phyloP scores from a whole-genome alignment of 2,329 filamentous ascomycete species.

The Cercospora sojina region DNA sequence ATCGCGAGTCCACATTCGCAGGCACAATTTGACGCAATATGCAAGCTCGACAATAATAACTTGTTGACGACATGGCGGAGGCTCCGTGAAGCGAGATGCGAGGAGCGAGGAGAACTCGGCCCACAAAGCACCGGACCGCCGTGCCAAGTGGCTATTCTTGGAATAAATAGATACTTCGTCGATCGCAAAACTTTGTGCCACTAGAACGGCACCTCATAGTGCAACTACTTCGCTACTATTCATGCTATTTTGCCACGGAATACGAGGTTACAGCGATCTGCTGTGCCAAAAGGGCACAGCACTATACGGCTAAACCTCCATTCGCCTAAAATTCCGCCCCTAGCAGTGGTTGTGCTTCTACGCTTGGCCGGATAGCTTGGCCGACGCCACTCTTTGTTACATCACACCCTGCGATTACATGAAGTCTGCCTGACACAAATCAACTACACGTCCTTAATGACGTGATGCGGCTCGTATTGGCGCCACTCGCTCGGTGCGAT shows the following conservation, averaged over 20 bases:
- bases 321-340: background rate
- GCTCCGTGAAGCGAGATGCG: background rate
- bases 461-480: background rate
- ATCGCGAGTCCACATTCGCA: background rate
- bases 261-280: constrained; percentile 7
- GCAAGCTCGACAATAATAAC: background rate
- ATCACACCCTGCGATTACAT: constrained; percentile 8
- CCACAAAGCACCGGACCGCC: background rate
- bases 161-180: constrained; percentile 8
- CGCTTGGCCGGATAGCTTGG: background rate
- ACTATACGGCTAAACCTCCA: background rate
- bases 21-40: background rate
- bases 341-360: background rate
- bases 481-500: background rate
- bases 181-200: constrained; percentile 6
- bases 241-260: background rate
- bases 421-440: background rate
- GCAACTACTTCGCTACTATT: background rate
- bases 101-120: background rate
- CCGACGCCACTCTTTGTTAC: constrained; percentile 8
- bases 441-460: background rate
- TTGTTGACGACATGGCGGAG: background rate
- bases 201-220: background rate
- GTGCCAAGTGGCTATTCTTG: constrained; percentile 10
- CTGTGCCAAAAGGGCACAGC: background rate